Base-by-base conservation (phyloP, 202 grass and related monocot genomes). In the Sporobolus alterniflorus region DNA sequence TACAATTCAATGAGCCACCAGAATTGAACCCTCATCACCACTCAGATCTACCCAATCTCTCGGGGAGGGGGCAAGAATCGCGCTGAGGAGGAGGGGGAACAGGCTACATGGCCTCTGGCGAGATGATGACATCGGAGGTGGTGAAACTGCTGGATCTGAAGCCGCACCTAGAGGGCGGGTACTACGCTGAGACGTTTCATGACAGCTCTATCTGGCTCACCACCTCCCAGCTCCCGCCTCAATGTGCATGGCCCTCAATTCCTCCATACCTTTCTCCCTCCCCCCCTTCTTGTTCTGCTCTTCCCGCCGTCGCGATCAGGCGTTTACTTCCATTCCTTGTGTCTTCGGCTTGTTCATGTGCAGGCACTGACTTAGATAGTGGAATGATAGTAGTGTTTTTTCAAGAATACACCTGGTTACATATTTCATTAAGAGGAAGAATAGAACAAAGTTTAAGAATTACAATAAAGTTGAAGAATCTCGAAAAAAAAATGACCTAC, bases 131-230 rank as follows among this genome's bases (percentile, higher is more conserved):
- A 63, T 79, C 88, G 34, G 92, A 97, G 86, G 78, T 97, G 69
- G 88, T 74, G 36, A 81, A 78, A 78, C 78, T 89, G 44, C 83
- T 97, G 84, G 95, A 97, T 93, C 88, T 97, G 88, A 94, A 94
- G 75, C 92, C 92, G 67, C 90, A 97, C 64, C 81, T 84, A 24
- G 90, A 97, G 85, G 95, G 95, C 59, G 95, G 95, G 9, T 97
- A 88, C 88, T 97, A 64, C 69, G 29, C 81, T 4, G 92, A 97
- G 90, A 94, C 90, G 74, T 97, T 97, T 83, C 87, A 90, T 70
- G 95, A 97, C 77, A 84, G 71, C 81, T 94, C 95, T 71, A 22
- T 97, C 82, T 78, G 77, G 88, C 92, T 97, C 88, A 60, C 88
- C 84, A 94, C 85, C 56, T 80, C 83, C 54, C 95, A 94, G 77